Evolutionary conservation across 192 early-diverging fungal species (phyloP).

Genomic region (Fimicolochytrium jonesii): DNA sequence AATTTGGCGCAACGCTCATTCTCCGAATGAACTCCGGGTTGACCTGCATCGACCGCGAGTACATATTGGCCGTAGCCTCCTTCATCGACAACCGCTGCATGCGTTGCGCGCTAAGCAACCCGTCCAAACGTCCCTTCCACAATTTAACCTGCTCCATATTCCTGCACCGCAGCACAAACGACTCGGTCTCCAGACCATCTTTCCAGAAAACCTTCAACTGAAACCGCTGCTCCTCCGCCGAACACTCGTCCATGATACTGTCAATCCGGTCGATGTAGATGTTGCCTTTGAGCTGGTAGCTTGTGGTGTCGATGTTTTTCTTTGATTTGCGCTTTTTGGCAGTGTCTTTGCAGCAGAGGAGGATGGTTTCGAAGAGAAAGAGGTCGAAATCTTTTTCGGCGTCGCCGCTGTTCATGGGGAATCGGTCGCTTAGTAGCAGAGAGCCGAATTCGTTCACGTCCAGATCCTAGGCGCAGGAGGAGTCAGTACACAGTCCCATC

Average conservation of each 20-base stretch:
- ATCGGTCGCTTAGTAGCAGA: conserved; percentile 80
- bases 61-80: conserved; percentile 4
- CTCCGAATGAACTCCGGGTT: conserved; percentile 23
- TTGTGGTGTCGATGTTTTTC: conserved; percentile 38
- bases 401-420: conserved; percentile 76
- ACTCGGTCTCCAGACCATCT: conserved; percentile 69
- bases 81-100: conserved; percentile 18
- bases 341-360: conserved; percentile 91
- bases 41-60: conserved; percentile 13
- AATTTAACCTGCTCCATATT: conserved; percentile 89
- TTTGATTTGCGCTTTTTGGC: conserved; percentile 40
- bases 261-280: conserved; percentile 82
- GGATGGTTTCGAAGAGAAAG: conserved; percentile 89
- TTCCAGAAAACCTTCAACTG: conserved; percentile 76
- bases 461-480: conserved; percentile 67
- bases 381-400: conserved; percentile 78
- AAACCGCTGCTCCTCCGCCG: conserved; percentile 29
- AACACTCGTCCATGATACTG: conserved; percentile 61
- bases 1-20: neutral
- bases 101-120: conserved; percentile 41
- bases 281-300: conserved; percentile 66
- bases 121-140: conserved; percentile 77
- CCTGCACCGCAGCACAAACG: conserved; percentile 83
- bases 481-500: no score
- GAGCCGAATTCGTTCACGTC: conserved; percentile 71